Evolutionary conservation across 2,329 filamentous ascomycete genomes (phyloP), one percentile per base, ranked within the genome.

Genomic region (Ramichloridium luteum): DNA sequence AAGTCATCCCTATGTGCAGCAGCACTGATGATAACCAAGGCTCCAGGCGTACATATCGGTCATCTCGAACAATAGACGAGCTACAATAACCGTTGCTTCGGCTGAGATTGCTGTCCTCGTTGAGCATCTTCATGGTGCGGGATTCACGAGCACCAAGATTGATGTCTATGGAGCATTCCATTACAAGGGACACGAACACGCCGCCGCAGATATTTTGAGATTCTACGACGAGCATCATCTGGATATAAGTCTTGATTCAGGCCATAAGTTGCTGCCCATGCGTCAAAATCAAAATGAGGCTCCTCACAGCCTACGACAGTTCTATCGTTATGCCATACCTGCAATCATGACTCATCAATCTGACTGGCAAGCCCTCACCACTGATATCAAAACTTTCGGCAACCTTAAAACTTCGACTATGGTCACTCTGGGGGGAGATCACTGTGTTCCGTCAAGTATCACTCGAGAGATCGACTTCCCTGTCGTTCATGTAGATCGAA

Each of bases 121-220:
- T 23, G 20, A 23, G 20, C 20, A 23, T 23, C 20, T 8, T 8
- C n/a, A n/a, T n/a, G n/a, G 20, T 23, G 8, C 20, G 8, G n/a
- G 20, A 8, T n/a, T 23, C 20, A 23, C 20, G n/a, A n/a, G n/a
- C n/a, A n/a, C n/a, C n/a, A n/a, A n/a, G n/a, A n/a, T n/a, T n/a
- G n/a, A n/a, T n/a, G n/a, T 23, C n/a, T 23, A 23, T n/a, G 20
- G 20, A 23, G n/a, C 8, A 23, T 23, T 23, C n/a, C 20, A 23
- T n/a, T 23, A 8, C 20, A 23, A 23, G n/a, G 20, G 20, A n/a
- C n/a, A n/a, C n/a, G n/a, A n/a, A n/a, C n/a, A n/a, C n/a, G n/a
- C 20, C 20, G n/a, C 8, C 20, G 20, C n/a, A 23, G 8, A 8
- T 8, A 23, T 23, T n/a, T 23, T n/a, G 20, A 23, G 20, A 23